Percentiles rank a stretch among this genome's conserved stretches.
These are phyloP conservation scores for Colletotrichum siamense DNA, from an alignment of 2,329 filamentous ascomycete species.

Conservation along the genomic window DNA sequence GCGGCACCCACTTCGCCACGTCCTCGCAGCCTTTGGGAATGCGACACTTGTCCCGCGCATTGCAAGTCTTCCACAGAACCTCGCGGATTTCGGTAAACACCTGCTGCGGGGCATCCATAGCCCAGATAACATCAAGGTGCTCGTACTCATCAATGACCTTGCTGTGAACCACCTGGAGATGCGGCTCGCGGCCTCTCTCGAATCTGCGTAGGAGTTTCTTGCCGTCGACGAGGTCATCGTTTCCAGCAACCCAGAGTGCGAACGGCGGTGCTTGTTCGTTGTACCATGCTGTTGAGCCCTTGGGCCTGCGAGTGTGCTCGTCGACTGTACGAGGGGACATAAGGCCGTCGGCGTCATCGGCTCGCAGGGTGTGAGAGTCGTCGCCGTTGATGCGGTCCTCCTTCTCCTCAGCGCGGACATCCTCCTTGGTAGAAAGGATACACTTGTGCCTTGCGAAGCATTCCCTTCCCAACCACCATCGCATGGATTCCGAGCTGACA, in stretches of 20 bases:
- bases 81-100: conserved; percentile 83
- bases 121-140: conserved; percentile 95
- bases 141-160: conserved; percentile 89
- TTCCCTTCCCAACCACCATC: conserved; percentile 92
- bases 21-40: conserved; percentile 69
- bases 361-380: conserved; percentile 25
- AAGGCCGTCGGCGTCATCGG: conserved; percentile 38
- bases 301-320: conserved; percentile 42
- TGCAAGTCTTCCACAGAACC: conserved; percentile 81
- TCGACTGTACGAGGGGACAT: conserved; percentile 26
- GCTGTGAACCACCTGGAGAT: conserved; percentile 79
- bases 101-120: conserved; percentile 84
- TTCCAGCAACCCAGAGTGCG: conserved; percentile 86
- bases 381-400: conserved; percentile 57
- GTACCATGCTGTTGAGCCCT: conserved; percentile 77
- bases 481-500: conserved; percentile 87
- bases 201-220: conserved; percentile 75
- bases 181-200: conserved; percentile 77
- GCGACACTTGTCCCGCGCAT: conserved; percentile 61
- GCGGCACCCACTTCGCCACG: conserved; percentile 44
- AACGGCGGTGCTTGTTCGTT: conserved; percentile 79
- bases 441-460: conserved; percentile 84
- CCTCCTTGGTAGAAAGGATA: conserved; percentile 80
- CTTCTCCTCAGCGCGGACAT: conserved; percentile 65
- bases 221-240: conserved; percentile 86